Evolutionary conservation across 78 protist species (phyloP), one percentile per base, ranked within the genome.

Genomic region (Guillardia theta): DNA sequence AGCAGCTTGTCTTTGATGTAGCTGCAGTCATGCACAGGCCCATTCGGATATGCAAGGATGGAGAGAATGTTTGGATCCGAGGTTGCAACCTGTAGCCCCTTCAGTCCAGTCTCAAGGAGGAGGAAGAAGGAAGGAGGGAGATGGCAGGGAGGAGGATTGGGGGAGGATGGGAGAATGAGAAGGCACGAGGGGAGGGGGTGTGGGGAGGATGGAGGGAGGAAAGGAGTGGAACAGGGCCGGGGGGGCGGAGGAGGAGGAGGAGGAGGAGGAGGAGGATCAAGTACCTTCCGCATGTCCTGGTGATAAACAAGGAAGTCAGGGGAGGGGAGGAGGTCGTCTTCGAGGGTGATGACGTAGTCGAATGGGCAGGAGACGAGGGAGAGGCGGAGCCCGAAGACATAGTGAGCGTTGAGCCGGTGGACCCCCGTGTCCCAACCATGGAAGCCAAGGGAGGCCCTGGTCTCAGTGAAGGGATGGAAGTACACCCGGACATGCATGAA

Each of bases 251-350:
- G 6, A 30, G 27, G 70, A 58, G 70, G 4, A 0, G 3, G 70
- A 6, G 70, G 6, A 30, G 70, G 70, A 8, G 70, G 4, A 50
- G 70, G 1, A 6, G 70, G 6, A n/a, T n/a, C n/a, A n/a, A n/a
- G n/a, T n/a, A n/a, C n/a, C n/a, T n/a, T n/a, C n/a, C n/a, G n/a
- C n/a, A n/a, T n/a, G n/a, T n/a, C 70, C 70, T 70, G 83, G 41
- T 24, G 12, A 53, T 53, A 53, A 12, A 12, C 18, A 18, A 53
- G 62, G 83, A 70, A 70, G 83, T 70, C 83, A 33, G 45, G 83
- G 8, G 83, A 4, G 83, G 83, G 83, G 83, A 70, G 45, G 83
- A 70, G 83, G 83, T 70, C 83, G 83, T 70, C 83, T 33, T 70
- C 83, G 9, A 70, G 41, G 41, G 83, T 22, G 83, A 70, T 70